A percentile compares a stretch with the other conserved stretches of the same genome.
These are phyloP conservation scores for Penicillium vulpinum DNA, from an alignment of 2,329 filamentous ascomycete genomes.

Conservation along the genomic window DNA sequence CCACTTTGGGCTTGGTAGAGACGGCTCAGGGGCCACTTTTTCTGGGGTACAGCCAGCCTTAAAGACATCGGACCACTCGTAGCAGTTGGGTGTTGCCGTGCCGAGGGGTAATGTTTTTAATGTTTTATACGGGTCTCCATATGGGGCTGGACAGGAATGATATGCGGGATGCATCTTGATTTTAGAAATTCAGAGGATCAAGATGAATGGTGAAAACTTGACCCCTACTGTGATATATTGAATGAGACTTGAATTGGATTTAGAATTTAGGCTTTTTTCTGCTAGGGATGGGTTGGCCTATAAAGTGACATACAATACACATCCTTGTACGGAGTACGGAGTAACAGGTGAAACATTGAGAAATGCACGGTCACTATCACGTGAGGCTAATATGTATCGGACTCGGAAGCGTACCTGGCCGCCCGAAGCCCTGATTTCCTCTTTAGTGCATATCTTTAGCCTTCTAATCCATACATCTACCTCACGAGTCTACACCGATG, in stretches of 20 bases:
- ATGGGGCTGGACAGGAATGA: background rate
- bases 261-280: background rate
- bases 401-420: constrained; percentile 8
- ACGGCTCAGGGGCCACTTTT: background rate
- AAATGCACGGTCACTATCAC: background rate
- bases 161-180: background rate
- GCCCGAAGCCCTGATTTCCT: constrained; percentile 20
- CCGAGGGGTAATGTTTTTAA: constrained; percentile 14
- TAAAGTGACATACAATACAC: background rate
- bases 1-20: constrained; percentile 2
- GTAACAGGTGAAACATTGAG: background rate
- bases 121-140: background rate
- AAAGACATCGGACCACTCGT: constrained; percentile 7
- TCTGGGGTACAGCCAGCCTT: background rate
- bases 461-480: background rate
- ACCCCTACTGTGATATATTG: background rate
- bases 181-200: background rate
- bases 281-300: background rate
- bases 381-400: background rate
- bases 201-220: background rate
- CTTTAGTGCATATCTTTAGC: background rate
- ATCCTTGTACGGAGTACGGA: too few relatives aligned
- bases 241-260: background rate
- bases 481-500: too few relatives aligned
- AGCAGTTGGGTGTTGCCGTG: background rate